Evolutionary conservation across 176 grass and related monocot species (phyloP).

Genomic region (Alopecurus myosuroides): DNA sequence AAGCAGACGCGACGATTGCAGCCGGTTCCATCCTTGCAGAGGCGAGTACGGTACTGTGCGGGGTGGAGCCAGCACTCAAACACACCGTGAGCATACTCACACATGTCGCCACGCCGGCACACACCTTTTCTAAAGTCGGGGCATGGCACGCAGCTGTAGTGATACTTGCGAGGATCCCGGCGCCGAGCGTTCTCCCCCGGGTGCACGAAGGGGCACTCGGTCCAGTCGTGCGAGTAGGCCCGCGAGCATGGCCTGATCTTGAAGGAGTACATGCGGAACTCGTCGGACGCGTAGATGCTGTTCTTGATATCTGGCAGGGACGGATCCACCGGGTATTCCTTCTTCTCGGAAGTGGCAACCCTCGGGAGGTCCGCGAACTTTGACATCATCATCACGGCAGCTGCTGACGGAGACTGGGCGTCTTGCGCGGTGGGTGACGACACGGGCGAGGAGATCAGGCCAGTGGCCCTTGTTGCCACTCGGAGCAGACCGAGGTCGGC

Average conservation of each 20-base stretch:
- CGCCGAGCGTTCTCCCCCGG: slow-evolving; percentile 83
- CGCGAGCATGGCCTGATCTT: slow-evolving; percentile 83
- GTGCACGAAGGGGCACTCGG: slow-evolving; percentile 87
- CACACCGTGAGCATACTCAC: slow-evolving; percentile 85
- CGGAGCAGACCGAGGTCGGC: slow-evolving; percentile 23
- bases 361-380: slow-evolving; percentile 54
- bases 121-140: slow-evolving; percentile 79
- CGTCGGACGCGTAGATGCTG: slow-evolving; percentile 68
- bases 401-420: slow-evolving; percentile 37
- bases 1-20: slow-evolving; percentile 76
- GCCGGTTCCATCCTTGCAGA: slow-evolving; percentile 81
- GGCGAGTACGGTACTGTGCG: slow-evolving; percentile 67
- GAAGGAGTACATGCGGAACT: slow-evolving; percentile 91
- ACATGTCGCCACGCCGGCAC: slow-evolving; percentile 67
- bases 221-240: slow-evolving; percentile 90
- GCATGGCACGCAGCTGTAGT: slow-evolving; percentile 84
- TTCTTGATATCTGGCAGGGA: slow-evolving; percentile 86
- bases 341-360: slow-evolving; percentile 49
- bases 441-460: slow-evolving; percentile 29
- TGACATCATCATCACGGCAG: slow-evolving; percentile 30
- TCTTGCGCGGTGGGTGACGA: slow-evolving; percentile 45
- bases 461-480: slow-evolving; percentile 31
- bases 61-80: slow-evolving; percentile 93
- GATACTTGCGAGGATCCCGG: slow-evolving; percentile 72
- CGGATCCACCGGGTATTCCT: slow-evolving; percentile 74